Evolutionary conservation across 805 yeast genomes (phyloP).

Genomic region (Wickerhamomyces kurtzmanii): DNA sequence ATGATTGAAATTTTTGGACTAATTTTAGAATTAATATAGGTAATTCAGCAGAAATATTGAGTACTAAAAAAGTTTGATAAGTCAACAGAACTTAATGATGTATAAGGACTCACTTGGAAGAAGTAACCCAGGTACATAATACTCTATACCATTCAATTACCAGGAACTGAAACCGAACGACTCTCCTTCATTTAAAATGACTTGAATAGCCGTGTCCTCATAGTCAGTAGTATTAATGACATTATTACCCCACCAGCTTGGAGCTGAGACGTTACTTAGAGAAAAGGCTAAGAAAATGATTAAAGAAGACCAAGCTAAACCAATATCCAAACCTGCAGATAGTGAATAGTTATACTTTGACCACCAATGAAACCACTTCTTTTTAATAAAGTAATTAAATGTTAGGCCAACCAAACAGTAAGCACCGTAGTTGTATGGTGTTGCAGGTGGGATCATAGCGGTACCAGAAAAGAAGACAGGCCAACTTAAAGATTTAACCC

Average conservation of each 20-base stretch:
- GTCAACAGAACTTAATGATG: no score
- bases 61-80: no score
- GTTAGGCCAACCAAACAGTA: slow-evolving; percentile 44
- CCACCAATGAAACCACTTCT: slow-evolving; percentile 61
- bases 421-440: slow-evolving; percentile 50
- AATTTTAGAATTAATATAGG: no score
- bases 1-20: no score
- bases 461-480: slow-evolving; percentile 48
- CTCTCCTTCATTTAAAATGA: slow-evolving; percentile 27
- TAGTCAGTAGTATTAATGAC: slow-evolving; percentile 32
- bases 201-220: slow-evolving; percentile 18
- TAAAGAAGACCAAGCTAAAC: slow-evolving; percentile 54
- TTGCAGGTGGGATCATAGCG: slow-evolving; percentile 59
- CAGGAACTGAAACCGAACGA: slow-evolving; percentile 37
- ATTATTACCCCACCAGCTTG: slow-evolving; percentile 61
- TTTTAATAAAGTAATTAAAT: slow-evolving; percentile 49
- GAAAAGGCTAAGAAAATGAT: slow-evolving; percentile 43
- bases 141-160: no score
- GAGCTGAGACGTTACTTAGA: slow-evolving; percentile 26
- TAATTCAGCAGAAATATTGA: no score
- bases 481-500: slow-evolving; percentile 41
- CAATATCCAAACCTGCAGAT: slow-evolving; percentile 58
- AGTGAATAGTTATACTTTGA: slow-evolving; percentile 62
- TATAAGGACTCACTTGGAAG: no score
- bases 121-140: no score